Base-by-base conservation (phyloP, 169 alveolate genomes). In the Cardiosporidium cionae region DNA sequence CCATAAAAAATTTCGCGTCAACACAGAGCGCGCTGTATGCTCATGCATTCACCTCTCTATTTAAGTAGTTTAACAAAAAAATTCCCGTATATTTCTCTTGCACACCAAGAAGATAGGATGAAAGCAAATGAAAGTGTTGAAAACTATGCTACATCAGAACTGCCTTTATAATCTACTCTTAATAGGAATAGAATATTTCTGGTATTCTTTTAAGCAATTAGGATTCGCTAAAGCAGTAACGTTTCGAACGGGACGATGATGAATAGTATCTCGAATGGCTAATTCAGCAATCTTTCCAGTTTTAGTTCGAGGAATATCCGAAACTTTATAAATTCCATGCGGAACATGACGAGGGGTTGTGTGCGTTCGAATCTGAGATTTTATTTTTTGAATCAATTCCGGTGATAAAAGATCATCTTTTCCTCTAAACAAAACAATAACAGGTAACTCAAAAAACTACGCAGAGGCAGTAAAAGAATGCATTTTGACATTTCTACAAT, bases 181-280 rank as follows among this genome's bases (percentile, higher is more conserved):
- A 16, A 44, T 16, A 16, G 58, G 58, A 16, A 44, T 44, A 44
- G 58, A 44, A 16, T 29, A 69, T 44, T 69, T 69, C 65, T 37
- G 32, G 36, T 32, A 69, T 54, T 69, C 72, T n/a, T 54, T 29
- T n/a, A 69, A 28, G 31, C 27, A 52, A 22, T 69, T 36, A 1
- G 76, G 76, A 9, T 69, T 69, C 7, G 70, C 76, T 52, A 69
- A 35, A 1, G 76, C 65, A n/a, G 65, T 54, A 23, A 22, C 35
- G 70, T 69, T 69, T 16, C 3, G 22, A 1, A 69, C 76, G 7
- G 65, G 22, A 22, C 76, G 64, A 31, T 9, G 68, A 9, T 69
- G 76, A 31, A 69, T 34, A 9, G 52, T 68, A 23, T 69, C 76
- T 7, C 76, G 65, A 16, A 69, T 54, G 76, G 76, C 76, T 29